Evolutionary conservation across 768 basidiomycete genomes (phyloP).

Genomic region (Boletus reticuloceps): DNA sequence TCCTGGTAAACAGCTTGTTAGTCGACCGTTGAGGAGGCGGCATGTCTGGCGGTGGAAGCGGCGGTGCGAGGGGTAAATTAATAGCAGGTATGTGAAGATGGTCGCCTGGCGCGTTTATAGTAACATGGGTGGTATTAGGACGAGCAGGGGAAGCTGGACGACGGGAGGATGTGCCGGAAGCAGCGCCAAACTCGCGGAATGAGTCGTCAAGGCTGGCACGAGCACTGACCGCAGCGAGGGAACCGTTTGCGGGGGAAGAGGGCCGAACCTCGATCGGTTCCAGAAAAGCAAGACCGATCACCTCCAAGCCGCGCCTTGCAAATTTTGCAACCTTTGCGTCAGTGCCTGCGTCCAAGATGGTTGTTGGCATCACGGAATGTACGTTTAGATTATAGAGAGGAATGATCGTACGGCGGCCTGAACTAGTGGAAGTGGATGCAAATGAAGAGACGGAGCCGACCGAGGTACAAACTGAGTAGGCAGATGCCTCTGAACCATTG

Average conservation of each 20-base stretch:
- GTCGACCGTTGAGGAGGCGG: constrained; percentile 42
- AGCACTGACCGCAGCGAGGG: constrained; percentile 13
- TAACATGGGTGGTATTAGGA: constrained; percentile 1
- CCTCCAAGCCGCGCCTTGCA: constrained; percentile 66
- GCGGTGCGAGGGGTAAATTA: constrained; percentile 16
- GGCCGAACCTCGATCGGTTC: constrained; percentile 78
- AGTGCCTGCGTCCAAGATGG: constrained; percentile 84
- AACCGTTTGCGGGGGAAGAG: constrained; percentile 10
- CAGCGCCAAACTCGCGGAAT: constrained; percentile 20
- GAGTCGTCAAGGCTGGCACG: constrained; percentile 31
- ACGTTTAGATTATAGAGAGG: constrained; percentile 86
- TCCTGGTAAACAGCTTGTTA: constrained; percentile 62
- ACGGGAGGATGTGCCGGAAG: constrained; percentile 1
- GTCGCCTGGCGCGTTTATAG: not conserved
- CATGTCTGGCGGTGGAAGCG: constrained; percentile 11
- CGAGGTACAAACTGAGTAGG: constrained; percentile 50
- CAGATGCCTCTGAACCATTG: constrained; percentile 50
- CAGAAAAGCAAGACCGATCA: constrained; percentile 73
- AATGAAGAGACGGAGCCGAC: constrained; percentile 39
- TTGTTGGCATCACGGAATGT: constrained; percentile 84
- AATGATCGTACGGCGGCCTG: constrained; percentile 70
- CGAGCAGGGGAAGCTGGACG: constrained; percentile 12
- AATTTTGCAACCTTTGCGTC: constrained; percentile 85
- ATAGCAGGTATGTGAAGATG: constrained; percentile 7
- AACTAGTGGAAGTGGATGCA: constrained; percentile 42